Evolutionary conservation across 805 yeast species (phyloP).

Genomic region (Saccharomycopsis vini): DNA sequence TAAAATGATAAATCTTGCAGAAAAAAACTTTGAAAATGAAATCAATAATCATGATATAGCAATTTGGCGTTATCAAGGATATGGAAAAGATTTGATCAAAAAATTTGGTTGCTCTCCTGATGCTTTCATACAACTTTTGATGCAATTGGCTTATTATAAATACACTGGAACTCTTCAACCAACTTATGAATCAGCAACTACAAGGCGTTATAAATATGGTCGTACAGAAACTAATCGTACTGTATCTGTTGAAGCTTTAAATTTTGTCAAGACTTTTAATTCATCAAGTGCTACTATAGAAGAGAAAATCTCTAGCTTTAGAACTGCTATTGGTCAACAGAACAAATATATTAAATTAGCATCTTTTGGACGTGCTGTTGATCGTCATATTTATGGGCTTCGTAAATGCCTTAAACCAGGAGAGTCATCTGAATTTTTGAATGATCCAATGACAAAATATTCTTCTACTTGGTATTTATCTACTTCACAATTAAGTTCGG

Average conservation of each 20-base stretch:
- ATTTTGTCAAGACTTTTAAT: slow-evolving; percentile 70
- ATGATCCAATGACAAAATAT: slow-evolving; percentile 68
- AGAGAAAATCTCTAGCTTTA: slow-evolving; percentile 59
- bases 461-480: slow-evolving; percentile 81
- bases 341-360: slow-evolving; percentile 67
- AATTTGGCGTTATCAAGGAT: slow-evolving; percentile 72
- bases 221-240: slow-evolving; percentile 91
- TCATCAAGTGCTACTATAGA: slow-evolving; percentile 31
- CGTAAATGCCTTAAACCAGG: slow-evolving; percentile 57
- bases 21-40: slow-evolving; percentile 43
- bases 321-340: slow-evolving; percentile 67
- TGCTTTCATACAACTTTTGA: slow-evolving; percentile 81
- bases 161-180: slow-evolving; percentile 73
- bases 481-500: slow-evolving; percentile 82
- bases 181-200: slow-evolving; percentile 93
- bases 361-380: slow-evolving; percentile 80
- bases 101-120: slow-evolving; percentile 84
- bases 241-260: slow-evolving; percentile 61
- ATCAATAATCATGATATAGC: slow-evolving; percentile 59
- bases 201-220: slow-evolving; percentile 80
- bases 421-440: slow-evolving; percentile 59
- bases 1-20: slow-evolving; percentile 46
- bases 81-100: slow-evolving; percentile 82
- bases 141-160: slow-evolving; percentile 86
- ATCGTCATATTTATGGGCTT: slow-evolving; percentile 87